These are phyloP conservation scores for Leptomonas pyrrhocoris DNA, from an alignment of 208 protist species.

Conservation along the genomic window DNA sequence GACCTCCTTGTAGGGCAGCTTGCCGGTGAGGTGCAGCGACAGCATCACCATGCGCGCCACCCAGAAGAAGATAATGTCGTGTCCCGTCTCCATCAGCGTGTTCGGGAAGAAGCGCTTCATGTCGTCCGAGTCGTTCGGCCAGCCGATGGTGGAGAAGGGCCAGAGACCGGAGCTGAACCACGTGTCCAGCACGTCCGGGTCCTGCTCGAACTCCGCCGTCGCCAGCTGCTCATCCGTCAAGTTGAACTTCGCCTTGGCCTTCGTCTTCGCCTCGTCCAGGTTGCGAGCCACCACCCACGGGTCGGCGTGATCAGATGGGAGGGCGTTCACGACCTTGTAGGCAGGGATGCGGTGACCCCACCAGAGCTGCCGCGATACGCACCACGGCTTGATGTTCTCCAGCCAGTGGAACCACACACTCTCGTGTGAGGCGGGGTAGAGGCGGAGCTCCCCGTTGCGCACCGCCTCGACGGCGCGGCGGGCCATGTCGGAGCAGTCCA, in stretches of 20 bases:
- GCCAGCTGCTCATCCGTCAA: constrained; percentile 67
- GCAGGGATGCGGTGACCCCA: constrained; percentile 99
- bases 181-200: constrained; percentile 99
- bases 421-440: constrained; percentile 94
- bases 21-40: constrained; percentile 94
- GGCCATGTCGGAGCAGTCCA: constrained; percentile 94
- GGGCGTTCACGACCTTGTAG: constrained; percentile 87
- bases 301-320: constrained; percentile 44
- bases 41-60: constrained; percentile 99
- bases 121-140: constrained; percentile 94
- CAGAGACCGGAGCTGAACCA: constrained; percentile 99
- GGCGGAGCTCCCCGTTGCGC: constrained; percentile 91
- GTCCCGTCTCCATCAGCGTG: constrained; percentile 98
- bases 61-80: constrained; percentile 99
- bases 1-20: constrained; percentile 97
- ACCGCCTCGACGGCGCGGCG: constrained; percentile 83
- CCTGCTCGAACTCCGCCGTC: constrained; percentile 89
- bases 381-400: constrained; percentile 97
- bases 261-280: constrained; percentile 94
- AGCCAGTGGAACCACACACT: constrained; percentile 97
- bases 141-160: constrained; percentile 98
- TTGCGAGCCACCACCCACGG: constrained; percentile 95
- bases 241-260: constrained; percentile 86
- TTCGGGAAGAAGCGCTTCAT: constrained; percentile 97
- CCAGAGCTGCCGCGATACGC: constrained; percentile 99